These are phyloP conservation scores for Seiridium cupressi DNA, from an alignment of 2,329 filamentous ascomycete species.

Conservation along the genomic window DNA sequence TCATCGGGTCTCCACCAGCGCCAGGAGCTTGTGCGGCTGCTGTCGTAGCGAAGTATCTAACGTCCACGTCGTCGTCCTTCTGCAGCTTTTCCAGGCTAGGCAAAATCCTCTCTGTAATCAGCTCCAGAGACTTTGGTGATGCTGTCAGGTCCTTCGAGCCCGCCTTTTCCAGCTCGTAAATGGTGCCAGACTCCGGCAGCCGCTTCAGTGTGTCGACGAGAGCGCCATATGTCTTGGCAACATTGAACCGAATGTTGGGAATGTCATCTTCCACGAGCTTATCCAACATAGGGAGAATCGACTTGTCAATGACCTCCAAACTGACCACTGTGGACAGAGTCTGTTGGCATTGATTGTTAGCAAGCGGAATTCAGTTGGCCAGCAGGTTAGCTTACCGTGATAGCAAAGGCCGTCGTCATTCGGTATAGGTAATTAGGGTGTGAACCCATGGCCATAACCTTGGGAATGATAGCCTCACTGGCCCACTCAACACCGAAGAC, in stretches of 20 bases:
- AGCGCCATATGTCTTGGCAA: slow-evolving; percentile 93
- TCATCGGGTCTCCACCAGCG: slow-evolving; percentile 57
- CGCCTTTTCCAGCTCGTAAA: slow-evolving; percentile 81
- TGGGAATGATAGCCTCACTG: slow-evolving; percentile 93
- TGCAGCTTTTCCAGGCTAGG: slow-evolving; percentile 93
- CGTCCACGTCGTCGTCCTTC: slow-evolving; percentile 96
- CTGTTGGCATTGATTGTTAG: slow-evolving; percentile 44
- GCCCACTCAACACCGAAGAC: slow-evolving; percentile 99
- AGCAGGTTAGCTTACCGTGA: slow-evolving; percentile 70
- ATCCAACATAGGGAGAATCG: slow-evolving; percentile 93
- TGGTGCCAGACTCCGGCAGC: slow-evolving; percentile 82
- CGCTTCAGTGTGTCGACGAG: slow-evolving; percentile 90
- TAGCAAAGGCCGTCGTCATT: slow-evolving; percentile 99
- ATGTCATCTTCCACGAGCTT: slow-evolving; percentile 93
- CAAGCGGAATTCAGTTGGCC: not conserved
- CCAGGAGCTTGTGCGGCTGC: slow-evolving; percentile 64
- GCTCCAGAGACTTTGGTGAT: slow-evolving; percentile 70
- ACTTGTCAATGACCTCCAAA: slow-evolving; percentile 87
- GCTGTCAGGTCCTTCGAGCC: slow-evolving; percentile 55
- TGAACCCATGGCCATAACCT: slow-evolving; percentile 97
- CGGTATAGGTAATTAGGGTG: slow-evolving; percentile 99
- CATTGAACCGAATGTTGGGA: slow-evolving; percentile 99
- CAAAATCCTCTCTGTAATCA: slow-evolving; percentile 83
- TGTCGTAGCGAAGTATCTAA: slow-evolving; percentile 94
- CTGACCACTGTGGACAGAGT: slow-evolving; percentile 91